Evolutionary conservation across 345 rosid genomes (phyloP), one percentile per base, ranked within the genome.

Genomic region (Linum tenue): DNA sequence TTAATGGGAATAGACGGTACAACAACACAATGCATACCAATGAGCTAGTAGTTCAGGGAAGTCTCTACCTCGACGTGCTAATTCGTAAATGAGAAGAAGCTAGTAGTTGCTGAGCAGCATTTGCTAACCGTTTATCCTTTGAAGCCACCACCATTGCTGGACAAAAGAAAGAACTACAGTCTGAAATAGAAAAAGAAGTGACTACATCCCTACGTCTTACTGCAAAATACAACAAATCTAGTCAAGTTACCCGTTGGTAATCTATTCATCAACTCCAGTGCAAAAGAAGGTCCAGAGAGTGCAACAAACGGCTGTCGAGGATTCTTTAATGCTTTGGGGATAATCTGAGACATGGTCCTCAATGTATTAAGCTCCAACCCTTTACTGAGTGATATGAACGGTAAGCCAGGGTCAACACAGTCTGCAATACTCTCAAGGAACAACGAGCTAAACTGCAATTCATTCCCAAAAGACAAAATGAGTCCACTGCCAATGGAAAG

Each of bases 131-230:
- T 75, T 80, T 85, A 82, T 91, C 96, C 78, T 85, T 89, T 6
- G 96, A 84, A 9, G 98, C 95, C 74, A 84, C 95, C 73, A 89
- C 98, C 98, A 91, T 91, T 73, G 98, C 98, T 91, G 80, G 72
- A 61, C 66, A 65, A 64, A 61, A 61, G 64, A 71, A 58, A 72
- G 12, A 59, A 12, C 36, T 2, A 38, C 5, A 3, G 57, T 9
- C 31, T 57, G 31, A 41, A 59, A 56, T 55, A 69, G 35, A 14
- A 64, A 65, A 71, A 7, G 57, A 65, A 71, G 31, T 22, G 31
- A 22, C 31, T 22, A 22, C 31, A 22, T 22, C 31, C 31, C 31
- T 22, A 22, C 31, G 31, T 22, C 31, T 22, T 22, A 22, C 31
- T 62, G 9, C 9, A 44, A 38, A 15, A 57, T 60, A 60, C 14